A percentile compares a stretch with the other conserved stretches of the same genome.
phyloP scores from a whole-genome alignment of 2,329 filamentous ascomycete species.

The Colletotrichum sp. region DNA sequence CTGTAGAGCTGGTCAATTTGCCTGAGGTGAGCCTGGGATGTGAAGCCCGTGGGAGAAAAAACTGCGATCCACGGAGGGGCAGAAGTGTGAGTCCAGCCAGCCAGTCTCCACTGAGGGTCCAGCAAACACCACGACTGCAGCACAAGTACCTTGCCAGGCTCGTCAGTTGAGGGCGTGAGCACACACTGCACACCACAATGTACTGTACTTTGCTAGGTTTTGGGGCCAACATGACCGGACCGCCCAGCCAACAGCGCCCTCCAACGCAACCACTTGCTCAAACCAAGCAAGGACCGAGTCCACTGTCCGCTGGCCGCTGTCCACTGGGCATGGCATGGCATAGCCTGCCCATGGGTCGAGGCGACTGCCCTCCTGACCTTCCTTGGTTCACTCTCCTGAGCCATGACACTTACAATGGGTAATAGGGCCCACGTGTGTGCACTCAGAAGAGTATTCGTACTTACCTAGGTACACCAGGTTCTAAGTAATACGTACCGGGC shows the following conservation, averaged over 20 bases:
- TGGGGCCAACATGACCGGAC: background rate
- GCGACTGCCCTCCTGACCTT: background rate
- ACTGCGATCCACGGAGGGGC: background rate
- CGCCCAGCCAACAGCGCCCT: background rate
- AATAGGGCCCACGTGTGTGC: background rate
- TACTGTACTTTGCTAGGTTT: background rate
- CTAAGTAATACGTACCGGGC: background rate
- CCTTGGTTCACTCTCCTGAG: background rate
- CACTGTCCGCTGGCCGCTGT: background rate
- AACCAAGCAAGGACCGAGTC: background rate
- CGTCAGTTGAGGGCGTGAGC: background rate
- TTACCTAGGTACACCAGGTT: background rate
- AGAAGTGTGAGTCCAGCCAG: background rate
- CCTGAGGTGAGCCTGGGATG: background rate
- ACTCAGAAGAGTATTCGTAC: background rate
- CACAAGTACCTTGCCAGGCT: background rate
- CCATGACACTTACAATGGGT: background rate
- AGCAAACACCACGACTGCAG: background rate
- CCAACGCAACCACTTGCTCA: background rate
- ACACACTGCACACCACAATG: background rate
- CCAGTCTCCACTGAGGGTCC: slow-evolving; percentile 1
- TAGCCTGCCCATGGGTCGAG: background rate
- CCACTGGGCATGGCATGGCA: background rate
- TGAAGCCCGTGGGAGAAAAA: background rate
- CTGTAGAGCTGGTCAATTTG: background rate